phyloP scores from a whole-genome alignment of 306 rosid genomes.

The Pyrus pyrifolia region DNA sequence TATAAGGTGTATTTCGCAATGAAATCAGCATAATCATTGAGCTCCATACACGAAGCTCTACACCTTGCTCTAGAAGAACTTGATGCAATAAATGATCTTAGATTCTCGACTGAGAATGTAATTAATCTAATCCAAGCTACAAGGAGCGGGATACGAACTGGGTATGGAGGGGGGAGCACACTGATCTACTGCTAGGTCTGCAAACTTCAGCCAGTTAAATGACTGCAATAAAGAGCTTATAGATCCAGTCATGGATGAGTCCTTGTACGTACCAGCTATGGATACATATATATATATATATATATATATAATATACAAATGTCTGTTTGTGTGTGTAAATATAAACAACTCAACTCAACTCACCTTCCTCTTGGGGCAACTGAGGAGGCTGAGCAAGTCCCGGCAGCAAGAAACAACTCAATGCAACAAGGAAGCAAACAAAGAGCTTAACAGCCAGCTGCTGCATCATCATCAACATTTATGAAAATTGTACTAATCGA shows the following conservation, averaged over 20 bases:
- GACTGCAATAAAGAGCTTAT: not conserved
- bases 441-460: constrained; percentile 14
- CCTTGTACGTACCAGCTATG: not conserved
- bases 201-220: not conserved
- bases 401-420: constrained; percentile 34
- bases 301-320: too few species aligned
- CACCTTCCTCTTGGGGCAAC: constrained; percentile 62
- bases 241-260: not conserved
- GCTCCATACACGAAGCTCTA: too few species aligned
- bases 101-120: too few species aligned
- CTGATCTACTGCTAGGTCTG: too few species aligned
- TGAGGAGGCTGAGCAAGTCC: constrained; percentile 40
- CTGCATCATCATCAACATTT: constrained; percentile 25
- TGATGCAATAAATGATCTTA: not conserved
- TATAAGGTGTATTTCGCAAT: too few species aligned
- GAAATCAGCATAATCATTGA: too few species aligned
- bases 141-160: too few species aligned
- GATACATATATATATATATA: too few species aligned
- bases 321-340: too few species aligned
- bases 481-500: not conserved
- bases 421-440: constrained; percentile 21
- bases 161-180: too few species aligned
- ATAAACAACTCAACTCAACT: not conserved
- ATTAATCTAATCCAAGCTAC: too few species aligned
- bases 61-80: not conserved